These are phyloP conservation scores for Verbena officinalis DNA, from an alignment of 257 asterid species.

Conservation along the genomic window DNA sequence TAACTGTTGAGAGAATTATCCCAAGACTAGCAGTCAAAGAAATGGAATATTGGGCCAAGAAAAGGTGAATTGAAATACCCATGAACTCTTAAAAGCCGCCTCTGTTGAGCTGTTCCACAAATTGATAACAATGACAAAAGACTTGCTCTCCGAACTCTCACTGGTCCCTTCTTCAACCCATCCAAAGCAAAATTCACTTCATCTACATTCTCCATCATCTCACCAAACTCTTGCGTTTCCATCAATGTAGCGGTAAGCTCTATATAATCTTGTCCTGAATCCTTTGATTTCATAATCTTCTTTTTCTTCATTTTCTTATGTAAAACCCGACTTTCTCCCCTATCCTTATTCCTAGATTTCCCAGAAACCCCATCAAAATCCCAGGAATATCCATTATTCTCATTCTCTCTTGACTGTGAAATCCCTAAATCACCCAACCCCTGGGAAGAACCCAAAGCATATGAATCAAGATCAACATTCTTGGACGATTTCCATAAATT, in stretches of 20 bases:
- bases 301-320: conserved; percentile 60
- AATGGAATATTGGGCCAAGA: neutral
- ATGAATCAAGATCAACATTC: conserved; percentile 43
- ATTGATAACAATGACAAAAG: conserved; percentile 62
- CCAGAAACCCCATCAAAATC: conserved; percentile 37
- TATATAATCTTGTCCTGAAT: conserved; percentile 34
- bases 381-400: conserved; percentile 26
- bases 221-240: conserved; percentile 93
- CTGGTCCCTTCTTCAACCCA: conserved; percentile 86
- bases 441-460: conserved; percentile 50
- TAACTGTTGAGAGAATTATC: neutral
- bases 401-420: conserved; percentile 35
- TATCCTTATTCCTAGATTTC: conserved; percentile 46
- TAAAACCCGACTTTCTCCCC: conserved; percentile 42
- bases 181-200: conserved; percentile 89
- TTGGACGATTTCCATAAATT: conserved; percentile 53
- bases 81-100: conserved; percentile 65
- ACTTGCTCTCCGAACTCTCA: conserved; percentile 65
- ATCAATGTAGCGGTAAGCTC: conserved; percentile 66
- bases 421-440: conserved; percentile 51
- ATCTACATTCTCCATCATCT: conserved; percentile 88
- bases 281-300: conserved; percentile 42
- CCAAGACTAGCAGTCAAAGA: conserved; percentile 12
- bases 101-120: conserved; percentile 64
- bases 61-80: conserved; percentile 55